Evolutionary conservation across 2,329 filamentous ascomycete species (phyloP), one percentile per base, ranked within the genome.

Genomic region (Penicillium sp.): DNA sequence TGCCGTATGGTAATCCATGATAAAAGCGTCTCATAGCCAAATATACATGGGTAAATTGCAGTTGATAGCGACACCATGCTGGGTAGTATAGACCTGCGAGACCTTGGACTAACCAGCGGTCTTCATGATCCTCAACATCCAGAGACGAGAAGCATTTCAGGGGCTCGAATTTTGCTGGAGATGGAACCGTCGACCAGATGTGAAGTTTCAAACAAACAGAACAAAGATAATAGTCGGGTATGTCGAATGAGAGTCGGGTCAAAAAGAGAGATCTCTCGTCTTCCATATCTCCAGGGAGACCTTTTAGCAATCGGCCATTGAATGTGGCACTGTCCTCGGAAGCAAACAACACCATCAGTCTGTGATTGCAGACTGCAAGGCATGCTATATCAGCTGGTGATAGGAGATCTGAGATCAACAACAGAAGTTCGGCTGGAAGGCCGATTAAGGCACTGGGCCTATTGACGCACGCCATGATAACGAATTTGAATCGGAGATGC

Each of bases 211-310:
- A 24, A 44, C 54, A 58, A 10, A 16, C 39, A 6, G 31, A 48
- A n/a, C 49, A 59, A 34, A 55, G 36, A 36, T 57, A 39, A n/a
- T 59, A 57, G 28, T 53, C 38, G 10, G 45, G 46, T 29, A 48
- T 31, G 38, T 45, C 10, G 36, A 47, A 42, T 38, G 29, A 28
- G 34, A 53, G 47, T 38, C 47, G 43, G 43, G 43, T 31, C 10
- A 47, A 21, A 16, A 50, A 39, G 13, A 47, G 33, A 21, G 45
- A 28, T 24, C 34, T 24, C 45, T 47, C 33, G 16, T 29, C 36
- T 26, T 24, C n/a, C 45, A 47, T 47, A 18, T 31, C 24, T 31
- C 45, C 45, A 7, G 45, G 45, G 7, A n/a, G 34, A 24, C 34
- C n/a, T 41, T n/a, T 28, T 16, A 15, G 21, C 26, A 47, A 33